Percentiles rank a stretch among this genome's conserved stretches.
These are phyloP conservation scores for Datisca glomerata DNA, from an alignment of 306 rosid species.

Conservation along the genomic window DNA sequence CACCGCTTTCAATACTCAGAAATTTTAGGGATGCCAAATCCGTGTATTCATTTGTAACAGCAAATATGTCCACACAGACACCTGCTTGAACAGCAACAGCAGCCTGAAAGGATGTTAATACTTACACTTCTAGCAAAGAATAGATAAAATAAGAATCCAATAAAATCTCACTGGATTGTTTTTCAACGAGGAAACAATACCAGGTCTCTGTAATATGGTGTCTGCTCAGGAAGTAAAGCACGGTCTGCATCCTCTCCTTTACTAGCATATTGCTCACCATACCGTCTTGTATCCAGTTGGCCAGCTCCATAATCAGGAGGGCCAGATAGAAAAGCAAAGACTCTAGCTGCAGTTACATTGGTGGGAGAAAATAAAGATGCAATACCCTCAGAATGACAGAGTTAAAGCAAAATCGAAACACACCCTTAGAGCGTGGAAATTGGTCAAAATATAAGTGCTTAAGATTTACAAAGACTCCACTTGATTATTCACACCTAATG, in stretches of 20 bases:
- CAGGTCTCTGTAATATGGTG: conserved; percentile 89
- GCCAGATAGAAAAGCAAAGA: conserved; percentile 83
- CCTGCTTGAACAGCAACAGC: conserved; percentile 97
- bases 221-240: conserved; percentile 96
- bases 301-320: conserved; percentile 98
- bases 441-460: conserved; percentile 1
- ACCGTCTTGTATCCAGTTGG: conserved; percentile 81
- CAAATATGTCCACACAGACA: conserved; percentile 92
- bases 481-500: conserved; percentile 45
- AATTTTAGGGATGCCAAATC: conserved; percentile 93
- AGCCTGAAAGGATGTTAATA: conserved; percentile 58
- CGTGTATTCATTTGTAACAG: conserved; percentile 92
- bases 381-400: too few relatives aligned
- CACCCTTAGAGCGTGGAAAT: too few relatives aligned
- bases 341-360: conserved; percentile 61
- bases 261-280: conserved; percentile 98
- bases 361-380: conserved; percentile 8
- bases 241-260: conserved; percentile 96
- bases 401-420: too few relatives aligned
- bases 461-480: neutral
- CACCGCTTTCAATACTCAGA: conserved; percentile 88
- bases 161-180: conserved; percentile 4
- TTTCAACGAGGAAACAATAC: too few relatives aligned
- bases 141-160: neutral
- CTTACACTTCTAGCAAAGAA: conserved; percentile 17